Conservation (phyloP, 139 green algal species). For the Chlorella sp. region DNA sequence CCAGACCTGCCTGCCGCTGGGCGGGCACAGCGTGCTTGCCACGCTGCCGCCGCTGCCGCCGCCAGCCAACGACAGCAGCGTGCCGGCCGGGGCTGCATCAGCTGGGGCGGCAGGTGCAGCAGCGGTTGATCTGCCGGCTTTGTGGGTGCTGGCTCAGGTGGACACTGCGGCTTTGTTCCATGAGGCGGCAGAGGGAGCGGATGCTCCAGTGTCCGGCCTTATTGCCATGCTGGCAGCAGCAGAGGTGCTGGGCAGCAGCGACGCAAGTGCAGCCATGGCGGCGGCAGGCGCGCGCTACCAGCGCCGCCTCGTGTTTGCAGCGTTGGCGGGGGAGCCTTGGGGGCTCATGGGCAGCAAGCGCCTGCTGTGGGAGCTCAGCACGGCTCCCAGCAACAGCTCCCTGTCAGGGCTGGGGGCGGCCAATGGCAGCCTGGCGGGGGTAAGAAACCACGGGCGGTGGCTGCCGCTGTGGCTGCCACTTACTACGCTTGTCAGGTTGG, state of each 20-base stretch:
- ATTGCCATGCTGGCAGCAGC: constrained; percentile 72
- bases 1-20: constrained; percentile 69
- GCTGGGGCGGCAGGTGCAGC: background rate
- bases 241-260: constrained; percentile 50
- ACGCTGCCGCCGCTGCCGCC: constrained; percentile 60
- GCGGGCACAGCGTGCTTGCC: constrained; percentile 75
- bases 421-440: background rate
- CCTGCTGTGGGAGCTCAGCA: constrained; percentile 69
- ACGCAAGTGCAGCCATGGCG: constrained; percentile 1
- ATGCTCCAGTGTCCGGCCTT: constrained; percentile 71
- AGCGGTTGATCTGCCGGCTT: constrained; percentile 5
- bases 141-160: constrained; percentile 62
- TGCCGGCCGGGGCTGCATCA: background rate
- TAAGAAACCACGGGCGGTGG: background rate
- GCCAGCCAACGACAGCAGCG: background rate
- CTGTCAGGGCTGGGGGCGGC: constrained; percentile 48
- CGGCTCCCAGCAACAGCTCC: background rate
- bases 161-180: constrained; percentile 71
- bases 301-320: constrained; percentile 63
- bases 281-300: background rate
- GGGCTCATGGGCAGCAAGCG: constrained; percentile 75
- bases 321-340: constrained; percentile 70
- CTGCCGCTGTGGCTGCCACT: background rate
- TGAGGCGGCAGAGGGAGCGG: constrained; percentile 56
- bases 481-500: background rate